Evolutionary conservation across 805 yeast species (phyloP), one percentile per base, ranked within the genome.

Genomic region (Ogataea methanolica): DNA sequence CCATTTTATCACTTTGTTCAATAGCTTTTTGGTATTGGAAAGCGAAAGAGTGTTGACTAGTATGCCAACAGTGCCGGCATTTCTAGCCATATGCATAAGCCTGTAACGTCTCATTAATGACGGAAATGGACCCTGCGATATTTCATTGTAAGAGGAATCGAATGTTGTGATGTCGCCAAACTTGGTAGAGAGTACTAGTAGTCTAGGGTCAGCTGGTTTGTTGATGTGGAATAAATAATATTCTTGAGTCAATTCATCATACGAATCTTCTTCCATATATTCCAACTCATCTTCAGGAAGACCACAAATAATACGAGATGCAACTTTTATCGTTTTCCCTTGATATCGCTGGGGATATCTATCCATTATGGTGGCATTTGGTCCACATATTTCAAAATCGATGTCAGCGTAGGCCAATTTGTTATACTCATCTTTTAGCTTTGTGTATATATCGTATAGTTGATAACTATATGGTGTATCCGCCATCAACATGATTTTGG

Each of bases 31-130:
- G 6, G 96, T 87, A 59, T 88, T 85, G 36, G 82, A 69, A 36
- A 94, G 67, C 0, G 98, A 92, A 31, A 94, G 70, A 0, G 98
- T 92, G 61, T 94, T 95, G 36, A 94, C 91, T 33, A 94, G 71
- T 26, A 94, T 79, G 2, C 99, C 99, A 33, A 94, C 76, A 1
- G 98, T 92, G 2, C 94, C 91, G 0, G 98, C 95, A 1, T 92
- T 78, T 57, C 97, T 76, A 0, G 97, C 96, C 60, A 84, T 73
- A 60, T 87, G 92, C 88, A 94, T 89, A 58, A 76, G 82, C 52
- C 85, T 75, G 61, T 94, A 94, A 34, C 99, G 75, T 56, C 84
- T 83, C 84, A 83, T 84, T 46, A 94, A 69, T 11, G 89, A 83
- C 0, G 95, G 90, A 57, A 74, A 80, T 1, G 95, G 91, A 0